Percentiles rank a stretch among this genome's conserved stretches.
Evolutionary conservation across 805 yeast species (phyloP).

Genomic region (Clavispora fructus): DNA sequence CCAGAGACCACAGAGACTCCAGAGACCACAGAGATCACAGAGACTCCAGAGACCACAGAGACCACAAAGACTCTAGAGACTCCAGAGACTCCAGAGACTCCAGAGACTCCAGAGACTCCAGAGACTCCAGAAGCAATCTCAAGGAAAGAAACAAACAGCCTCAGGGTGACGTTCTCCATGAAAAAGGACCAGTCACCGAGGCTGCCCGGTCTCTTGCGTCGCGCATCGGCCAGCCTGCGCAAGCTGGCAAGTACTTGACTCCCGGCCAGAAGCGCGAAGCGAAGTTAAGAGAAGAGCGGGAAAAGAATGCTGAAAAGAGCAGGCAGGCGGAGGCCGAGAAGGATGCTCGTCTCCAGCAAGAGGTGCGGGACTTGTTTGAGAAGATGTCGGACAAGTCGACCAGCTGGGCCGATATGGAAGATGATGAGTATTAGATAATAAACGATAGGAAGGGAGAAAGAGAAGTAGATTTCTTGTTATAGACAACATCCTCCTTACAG

Average conservation of each 20-base stretch:
- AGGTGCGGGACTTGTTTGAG: slow-evolving; percentile 23
- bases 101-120: no score
- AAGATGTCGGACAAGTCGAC: slow-evolving; percentile 22
- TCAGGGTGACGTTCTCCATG: slow-evolving; percentile 6
- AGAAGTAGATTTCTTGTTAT: no score
- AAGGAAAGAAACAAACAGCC: neutral
- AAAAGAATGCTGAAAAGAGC: slow-evolving; percentile 3
- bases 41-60: neutral
- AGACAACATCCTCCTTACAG: no score
- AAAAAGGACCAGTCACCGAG: slow-evolving; percentile 22
- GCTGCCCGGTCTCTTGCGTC: slow-evolving; percentile 32
- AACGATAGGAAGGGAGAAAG: no score
- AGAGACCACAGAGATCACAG: neutral
- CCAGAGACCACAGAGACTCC: slow-evolving; percentile 3
- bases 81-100: no score
- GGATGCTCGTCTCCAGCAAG: slow-evolving; percentile 20
- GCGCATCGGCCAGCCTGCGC: slow-evolving; percentile 16
- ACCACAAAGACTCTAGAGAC: slow-evolving; percentile 1
- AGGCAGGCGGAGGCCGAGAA: slow-evolving; percentile 5
- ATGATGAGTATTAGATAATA: slow-evolving; percentile 6
- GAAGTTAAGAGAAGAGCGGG: slow-evolving; percentile 3
- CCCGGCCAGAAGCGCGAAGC: slow-evolving; percentile 10
- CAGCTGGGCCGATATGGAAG: slow-evolving; percentile 33
- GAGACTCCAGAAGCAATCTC: slow-evolving; percentile 2
- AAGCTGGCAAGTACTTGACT: slow-evolving; percentile 4